Conservation (phyloP, 768 basidiomycete genomes). For the Suillus placidus region DNA sequence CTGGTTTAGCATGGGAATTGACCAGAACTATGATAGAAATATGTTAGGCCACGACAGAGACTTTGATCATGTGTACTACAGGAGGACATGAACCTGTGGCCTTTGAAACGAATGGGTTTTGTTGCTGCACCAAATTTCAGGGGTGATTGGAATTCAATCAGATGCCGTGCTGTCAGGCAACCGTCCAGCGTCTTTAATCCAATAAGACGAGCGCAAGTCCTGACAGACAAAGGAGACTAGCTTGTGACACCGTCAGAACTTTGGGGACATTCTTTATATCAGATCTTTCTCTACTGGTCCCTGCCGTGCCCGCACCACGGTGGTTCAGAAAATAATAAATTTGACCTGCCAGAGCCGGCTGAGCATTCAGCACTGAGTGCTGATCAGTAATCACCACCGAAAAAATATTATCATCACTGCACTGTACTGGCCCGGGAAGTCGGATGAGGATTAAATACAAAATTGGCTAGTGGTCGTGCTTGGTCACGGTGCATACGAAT, state of each 20-base stretch:
- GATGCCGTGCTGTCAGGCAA: not conserved
- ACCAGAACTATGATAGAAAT: not conserved
- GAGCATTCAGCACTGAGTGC: not conserved
- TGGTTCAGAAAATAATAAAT: not conserved
- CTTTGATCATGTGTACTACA: not conserved
- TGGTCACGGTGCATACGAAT: not conserved
- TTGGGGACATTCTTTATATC: not conserved
- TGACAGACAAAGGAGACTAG: not conserved
- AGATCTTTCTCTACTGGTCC: not conserved
- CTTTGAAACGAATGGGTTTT: not conserved
- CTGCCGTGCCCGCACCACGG: not conserved
- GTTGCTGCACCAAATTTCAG: not conserved
- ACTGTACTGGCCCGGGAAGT: not conserved
- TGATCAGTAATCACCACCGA: not conserved
- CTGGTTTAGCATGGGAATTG: not conserved
- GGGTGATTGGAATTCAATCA: conserved; percentile 6
- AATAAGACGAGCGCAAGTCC: not conserved
- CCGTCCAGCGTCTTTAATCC: not conserved
- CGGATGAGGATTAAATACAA: not conserved
- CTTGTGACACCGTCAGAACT: not conserved
- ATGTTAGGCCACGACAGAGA: not conserved
- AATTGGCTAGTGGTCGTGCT: not conserved
- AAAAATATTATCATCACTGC: not conserved
- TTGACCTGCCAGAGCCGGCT: not conserved
- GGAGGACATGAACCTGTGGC: not conserved